phyloP scores from a whole-genome alignment of 106 monocot genomes.

The Phalaenopsis equestris region DNA sequence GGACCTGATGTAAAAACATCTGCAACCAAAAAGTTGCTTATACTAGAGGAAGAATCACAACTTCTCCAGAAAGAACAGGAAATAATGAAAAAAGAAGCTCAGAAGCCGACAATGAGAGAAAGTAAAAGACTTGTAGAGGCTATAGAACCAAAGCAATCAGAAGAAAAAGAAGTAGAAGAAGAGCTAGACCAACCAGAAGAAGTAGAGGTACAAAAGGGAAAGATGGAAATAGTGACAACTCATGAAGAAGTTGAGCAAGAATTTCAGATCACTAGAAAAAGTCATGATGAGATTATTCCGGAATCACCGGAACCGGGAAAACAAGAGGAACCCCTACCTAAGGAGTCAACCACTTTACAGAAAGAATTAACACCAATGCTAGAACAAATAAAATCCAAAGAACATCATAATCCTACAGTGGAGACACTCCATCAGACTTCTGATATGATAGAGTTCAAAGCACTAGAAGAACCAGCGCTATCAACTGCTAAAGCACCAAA shows the following conservation, averaged over 20 bases:
- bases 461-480: neutral
- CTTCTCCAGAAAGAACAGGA: neutral
- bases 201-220: neutral
- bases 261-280: neutral
- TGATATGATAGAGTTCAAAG: neutral
- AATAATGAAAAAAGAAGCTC: neutral
- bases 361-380: neutral
- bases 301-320: neutral
- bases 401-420: neutral
- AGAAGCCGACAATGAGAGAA: neutral
- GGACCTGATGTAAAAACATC: neutral
- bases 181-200: neutral
- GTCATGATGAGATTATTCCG: neutral
- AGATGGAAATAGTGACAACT: neutral
- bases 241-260: neutral
- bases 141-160: neutral
- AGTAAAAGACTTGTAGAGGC: neutral
- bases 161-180: neutral
- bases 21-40: neutral
- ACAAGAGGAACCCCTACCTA: neutral
- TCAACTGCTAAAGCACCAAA: neutral
- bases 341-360: neutral
- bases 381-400: conserved; percentile 1
- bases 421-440: neutral
- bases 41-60: neutral